Evolutionary conservation across 2,329 filamentous ascomycete species (phyloP).

Genomic region (Tolypocladium guangdongense): DNA sequence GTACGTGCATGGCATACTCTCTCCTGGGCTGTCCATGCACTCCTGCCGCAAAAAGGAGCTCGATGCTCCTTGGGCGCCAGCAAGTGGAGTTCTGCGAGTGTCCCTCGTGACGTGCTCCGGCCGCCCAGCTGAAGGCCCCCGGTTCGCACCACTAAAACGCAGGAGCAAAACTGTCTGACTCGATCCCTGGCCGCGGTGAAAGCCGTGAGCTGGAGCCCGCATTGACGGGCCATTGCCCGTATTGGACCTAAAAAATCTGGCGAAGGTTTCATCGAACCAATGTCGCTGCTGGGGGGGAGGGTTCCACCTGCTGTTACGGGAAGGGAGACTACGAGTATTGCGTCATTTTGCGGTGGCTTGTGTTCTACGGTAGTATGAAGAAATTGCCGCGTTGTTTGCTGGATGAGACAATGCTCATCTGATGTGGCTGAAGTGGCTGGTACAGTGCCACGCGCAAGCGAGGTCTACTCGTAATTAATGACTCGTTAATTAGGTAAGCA

Average conservation of each 20-base stretch:
- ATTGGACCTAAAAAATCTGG: too few relatives aligned
- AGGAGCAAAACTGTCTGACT: neutral
- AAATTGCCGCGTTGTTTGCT: too few relatives aligned
- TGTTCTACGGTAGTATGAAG: neutral
- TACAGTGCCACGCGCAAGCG: too few relatives aligned
- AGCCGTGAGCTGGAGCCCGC: neutral
- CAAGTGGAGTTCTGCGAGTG: neutral
- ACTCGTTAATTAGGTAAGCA: too few relatives aligned
- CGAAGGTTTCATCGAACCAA: neutral
- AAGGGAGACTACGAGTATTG: too few relatives aligned
- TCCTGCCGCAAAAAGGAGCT: neutral
- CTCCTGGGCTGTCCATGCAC: too few relatives aligned
- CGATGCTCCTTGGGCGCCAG: neutral
- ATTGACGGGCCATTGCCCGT: neutral
- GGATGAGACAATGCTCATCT: too few relatives aligned
- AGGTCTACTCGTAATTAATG: too few relatives aligned
- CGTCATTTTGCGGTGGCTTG: neutral
- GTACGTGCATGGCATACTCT: too few relatives aligned
- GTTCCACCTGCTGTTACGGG: neutral
- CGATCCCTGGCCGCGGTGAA: neutral
- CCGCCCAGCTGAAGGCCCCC: neutral
- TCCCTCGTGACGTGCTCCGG: neutral
- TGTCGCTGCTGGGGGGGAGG: neutral
- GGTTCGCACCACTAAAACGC: neutral
- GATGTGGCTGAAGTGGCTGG: too few relatives aligned